Percentiles rank a stretch among this genome's conserved stretches.
Conservation (phyloP, 2,329 filamentous ascomycete genomes). For the Ilyonectria sp. region DNA sequence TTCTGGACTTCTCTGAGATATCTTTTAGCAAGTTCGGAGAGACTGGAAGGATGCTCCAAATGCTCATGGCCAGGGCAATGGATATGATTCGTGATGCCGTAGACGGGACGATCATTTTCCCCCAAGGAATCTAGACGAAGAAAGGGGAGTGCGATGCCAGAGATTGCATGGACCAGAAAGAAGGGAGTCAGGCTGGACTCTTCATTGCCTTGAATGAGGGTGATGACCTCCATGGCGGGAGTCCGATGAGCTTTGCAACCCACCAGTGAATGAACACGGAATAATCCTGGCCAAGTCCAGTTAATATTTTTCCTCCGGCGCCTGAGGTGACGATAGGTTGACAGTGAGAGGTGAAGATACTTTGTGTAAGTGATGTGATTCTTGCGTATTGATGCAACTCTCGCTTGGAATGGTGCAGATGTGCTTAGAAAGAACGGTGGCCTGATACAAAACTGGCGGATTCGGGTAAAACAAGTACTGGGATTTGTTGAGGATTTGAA, state of each 20-base stretch:
- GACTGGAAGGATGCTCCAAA: constrained; percentile 37
- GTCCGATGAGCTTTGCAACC: constrained; percentile 14
- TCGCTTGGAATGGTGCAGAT: constrained; percentile 3
- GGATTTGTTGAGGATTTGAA: constrained; percentile 1
- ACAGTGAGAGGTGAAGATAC: constrained; percentile 15
- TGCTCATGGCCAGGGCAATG: constrained; percentile 35
- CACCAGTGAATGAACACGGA: constrained; percentile 15
- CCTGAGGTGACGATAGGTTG: not conserved
- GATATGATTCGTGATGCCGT: constrained; percentile 43
- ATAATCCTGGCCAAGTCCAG: not conserved
- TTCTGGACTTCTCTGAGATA: constrained; percentile 38
- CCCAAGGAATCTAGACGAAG: constrained; percentile 39
- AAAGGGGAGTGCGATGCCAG: constrained; percentile 42
- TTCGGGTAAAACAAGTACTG: not conserved
- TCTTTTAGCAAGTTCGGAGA: constrained; percentile 37
- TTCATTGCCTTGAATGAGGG: constrained; percentile 41
- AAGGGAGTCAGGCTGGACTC: constrained; percentile 38
- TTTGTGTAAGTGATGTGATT: constrained; percentile 18
- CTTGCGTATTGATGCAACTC: not conserved
- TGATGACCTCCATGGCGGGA: constrained; percentile 40
- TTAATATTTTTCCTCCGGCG: constrained; percentile 11
- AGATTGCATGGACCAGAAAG: constrained; percentile 43
- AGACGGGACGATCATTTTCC: constrained; percentile 39
- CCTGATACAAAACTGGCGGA: not conserved
- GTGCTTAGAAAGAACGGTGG: not conserved